Conservation (phyloP, 805 yeast species). For the Myxozyma mucilagina region DNA sequence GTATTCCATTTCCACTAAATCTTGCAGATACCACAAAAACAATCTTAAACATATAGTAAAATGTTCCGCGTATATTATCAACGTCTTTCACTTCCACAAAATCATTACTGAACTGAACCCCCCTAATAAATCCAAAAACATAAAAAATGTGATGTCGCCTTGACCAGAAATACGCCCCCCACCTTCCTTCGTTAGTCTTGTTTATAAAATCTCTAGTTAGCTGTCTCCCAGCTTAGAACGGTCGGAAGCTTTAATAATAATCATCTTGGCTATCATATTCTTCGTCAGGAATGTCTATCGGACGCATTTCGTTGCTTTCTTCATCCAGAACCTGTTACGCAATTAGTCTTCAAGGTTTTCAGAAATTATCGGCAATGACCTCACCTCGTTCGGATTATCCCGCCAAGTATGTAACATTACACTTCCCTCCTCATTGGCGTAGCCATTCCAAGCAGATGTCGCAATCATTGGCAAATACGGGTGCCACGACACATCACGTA, state of each 20-base stretch:
- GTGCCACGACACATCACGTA: slow-evolving; percentile 38
- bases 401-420: slow-evolving; percentile 29
- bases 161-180: too few species aligned
- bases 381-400: slow-evolving; percentile 18
- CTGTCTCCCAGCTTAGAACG: not conserved
- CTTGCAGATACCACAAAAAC: too few species aligned
- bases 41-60: too few species aligned
- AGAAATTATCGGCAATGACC: not conserved
- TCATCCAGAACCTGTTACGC: not conserved
- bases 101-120: too few species aligned
- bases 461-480: slow-evolving; percentile 35
- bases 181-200: not conserved
- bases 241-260: not conserved
- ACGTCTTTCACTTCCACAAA: too few species aligned
- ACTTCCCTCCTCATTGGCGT: slow-evolving; percentile 23
- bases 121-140: too few species aligned
- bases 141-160: too few species aligned
- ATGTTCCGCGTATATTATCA: too few species aligned
- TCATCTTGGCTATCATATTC: slow-evolving; percentile 15
- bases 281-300: not conserved
- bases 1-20: too few species aligned
- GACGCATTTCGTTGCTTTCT: not conserved
- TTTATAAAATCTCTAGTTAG: not conserved
- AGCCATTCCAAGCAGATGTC: slow-evolving; percentile 28
- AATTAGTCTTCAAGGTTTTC: not conserved